Conservation (phyloP, 768 basidiomycete species). For the Obba rivulosa region DNA sequence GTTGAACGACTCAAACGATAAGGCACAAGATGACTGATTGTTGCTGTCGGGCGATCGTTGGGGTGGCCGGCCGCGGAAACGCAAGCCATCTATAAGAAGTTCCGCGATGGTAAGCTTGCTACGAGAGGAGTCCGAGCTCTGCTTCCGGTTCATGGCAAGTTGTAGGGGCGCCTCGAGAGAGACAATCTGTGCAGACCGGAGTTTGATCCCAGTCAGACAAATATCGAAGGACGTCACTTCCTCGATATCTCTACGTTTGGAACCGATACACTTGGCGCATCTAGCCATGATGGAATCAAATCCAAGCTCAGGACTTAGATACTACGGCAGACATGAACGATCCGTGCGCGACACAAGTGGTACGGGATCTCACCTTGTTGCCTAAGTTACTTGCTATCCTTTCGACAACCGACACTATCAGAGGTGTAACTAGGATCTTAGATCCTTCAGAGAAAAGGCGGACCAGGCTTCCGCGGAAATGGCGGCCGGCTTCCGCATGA, state of each 20-base stretch:
- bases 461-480: conserved; percentile 27
- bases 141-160: background rate
- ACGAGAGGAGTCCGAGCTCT: background rate
- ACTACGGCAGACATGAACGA: conserved; percentile 18
- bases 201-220: conserved; percentile 23
- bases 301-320: conserved; percentile 31
- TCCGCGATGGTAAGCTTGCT: conserved; percentile 33
- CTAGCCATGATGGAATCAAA: conserved; percentile 38
- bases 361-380: conserved; percentile 33
- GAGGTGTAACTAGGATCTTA: conserved; percentile 48
- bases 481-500: background rate
- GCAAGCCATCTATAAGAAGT: conserved; percentile 4
- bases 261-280: conserved; percentile 30
- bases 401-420: conserved; percentile 40
- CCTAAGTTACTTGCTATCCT: conserved; percentile 44
- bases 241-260: background rate
- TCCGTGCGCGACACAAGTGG: background rate
- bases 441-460: conserved; percentile 37
- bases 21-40: background rate
- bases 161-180: background rate
- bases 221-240: conserved; percentile 32
- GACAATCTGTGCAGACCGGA: background rate
- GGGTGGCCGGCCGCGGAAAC: background rate
- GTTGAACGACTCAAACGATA: background rate
- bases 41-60: background rate